Evolutionary conservation across 2,329 filamentous ascomycete genomes (phyloP).

Genomic region (Beauveria sp.): DNA sequence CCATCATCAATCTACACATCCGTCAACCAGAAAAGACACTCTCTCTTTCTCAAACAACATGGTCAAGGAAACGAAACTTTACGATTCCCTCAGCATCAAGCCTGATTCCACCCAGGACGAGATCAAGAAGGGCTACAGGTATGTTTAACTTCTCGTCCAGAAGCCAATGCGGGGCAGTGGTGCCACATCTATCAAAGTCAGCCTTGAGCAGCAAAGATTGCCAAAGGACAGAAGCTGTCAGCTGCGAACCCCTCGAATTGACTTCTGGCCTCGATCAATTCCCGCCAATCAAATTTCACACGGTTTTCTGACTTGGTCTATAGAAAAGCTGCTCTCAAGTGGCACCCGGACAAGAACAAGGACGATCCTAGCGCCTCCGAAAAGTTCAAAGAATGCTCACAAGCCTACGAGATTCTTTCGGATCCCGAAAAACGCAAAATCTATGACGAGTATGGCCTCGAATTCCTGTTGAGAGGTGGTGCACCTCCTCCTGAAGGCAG

Average conservation of each 20-base stretch:
- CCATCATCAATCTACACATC: no score
- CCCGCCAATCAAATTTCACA: not conserved
- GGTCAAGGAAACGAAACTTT: constrained; percentile 93
- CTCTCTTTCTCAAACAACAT: constrained; percentile 44
- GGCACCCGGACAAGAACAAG: constrained; percentile 97
- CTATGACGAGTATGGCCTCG: constrained; percentile 91
- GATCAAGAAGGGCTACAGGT: constrained; percentile 94
- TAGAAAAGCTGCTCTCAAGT: constrained; percentile 83
- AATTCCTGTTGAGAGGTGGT: constrained; percentile 81
- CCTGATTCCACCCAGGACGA: constrained; percentile 81
- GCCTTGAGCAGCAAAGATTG: not conserved
- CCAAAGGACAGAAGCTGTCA: not conserved
- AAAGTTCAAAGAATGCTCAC: constrained; percentile 96
- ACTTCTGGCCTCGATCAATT: not conserved
- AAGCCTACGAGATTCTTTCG: constrained; percentile 96
- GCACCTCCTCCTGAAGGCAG: constrained; percentile 56
- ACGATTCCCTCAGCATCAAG: constrained; percentile 76
- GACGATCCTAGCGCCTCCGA: constrained; percentile 77
- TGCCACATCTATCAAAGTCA: not conserved
- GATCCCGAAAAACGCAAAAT: constrained; percentile 94
- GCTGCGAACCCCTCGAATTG: not conserved
- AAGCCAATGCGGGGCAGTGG: constrained; percentile 6
- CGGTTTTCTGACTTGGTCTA: constrained; percentile 11
- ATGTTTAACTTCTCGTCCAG: constrained; percentile 27
- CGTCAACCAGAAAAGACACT: not conserved